A percentile compares a stretch with the other conserved stretches of the same genome.
phyloP scores from a whole-genome alignment of 2,329 filamentous ascomycete species.

The Neonectria faginata region DNA sequence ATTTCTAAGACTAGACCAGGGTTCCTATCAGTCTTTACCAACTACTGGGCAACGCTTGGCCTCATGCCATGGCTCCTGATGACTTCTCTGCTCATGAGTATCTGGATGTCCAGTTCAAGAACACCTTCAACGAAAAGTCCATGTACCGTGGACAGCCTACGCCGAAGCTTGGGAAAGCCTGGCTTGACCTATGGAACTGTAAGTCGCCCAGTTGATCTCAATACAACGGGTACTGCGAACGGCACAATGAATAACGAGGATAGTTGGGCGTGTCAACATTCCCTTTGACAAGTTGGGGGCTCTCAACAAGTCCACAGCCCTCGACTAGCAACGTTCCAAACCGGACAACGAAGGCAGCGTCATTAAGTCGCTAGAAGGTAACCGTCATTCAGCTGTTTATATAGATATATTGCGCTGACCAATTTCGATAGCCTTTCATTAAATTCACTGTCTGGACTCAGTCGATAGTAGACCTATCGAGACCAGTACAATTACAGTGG shows the following conservation, averaged over 20 bases:
- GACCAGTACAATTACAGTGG: neutral
- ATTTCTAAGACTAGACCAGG: conserved; percentile 4
- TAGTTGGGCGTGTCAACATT: too few relatives aligned
- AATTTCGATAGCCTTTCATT: neutral
- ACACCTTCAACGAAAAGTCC: too few relatives aligned
- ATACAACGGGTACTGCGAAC: too few relatives aligned
- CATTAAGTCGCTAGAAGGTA: neutral
- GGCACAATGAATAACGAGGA: too few relatives aligned
- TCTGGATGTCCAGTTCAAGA: too few relatives aligned
- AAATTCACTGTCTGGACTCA: neutral
- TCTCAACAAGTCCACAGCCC: too few relatives aligned
- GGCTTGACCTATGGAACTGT: too few relatives aligned
- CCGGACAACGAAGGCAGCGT: neutral
- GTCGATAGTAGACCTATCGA: neutral
- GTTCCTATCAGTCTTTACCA: conserved; percentile 9
- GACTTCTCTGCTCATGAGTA: neutral
- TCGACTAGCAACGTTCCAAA: neutral
- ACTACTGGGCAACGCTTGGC: neutral
- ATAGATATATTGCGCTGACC: neutral
- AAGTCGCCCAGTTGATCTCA: too few relatives aligned
- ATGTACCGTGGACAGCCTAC: too few relatives aligned
- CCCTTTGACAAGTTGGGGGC: too few relatives aligned
- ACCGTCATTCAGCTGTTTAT: neutral
- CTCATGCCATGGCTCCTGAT: conserved; percentile 6
- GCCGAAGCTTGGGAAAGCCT: too few relatives aligned